Conservation (phyloP, 1,284 basidiomycete genomes). For the Austropuccinia psidii region DNA sequence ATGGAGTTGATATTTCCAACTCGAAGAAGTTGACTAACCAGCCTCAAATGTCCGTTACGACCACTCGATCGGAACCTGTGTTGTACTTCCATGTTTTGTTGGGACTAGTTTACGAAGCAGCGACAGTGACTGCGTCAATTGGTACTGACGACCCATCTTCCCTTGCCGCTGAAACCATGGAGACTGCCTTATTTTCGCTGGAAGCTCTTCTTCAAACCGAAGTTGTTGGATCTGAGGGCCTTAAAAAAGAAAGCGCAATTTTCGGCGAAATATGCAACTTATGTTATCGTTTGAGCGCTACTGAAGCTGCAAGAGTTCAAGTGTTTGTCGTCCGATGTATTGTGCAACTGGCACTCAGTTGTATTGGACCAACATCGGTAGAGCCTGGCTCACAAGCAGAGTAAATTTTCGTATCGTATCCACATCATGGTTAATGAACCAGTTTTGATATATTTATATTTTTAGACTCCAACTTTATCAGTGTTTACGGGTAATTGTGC, state of each 20-base stretch:
- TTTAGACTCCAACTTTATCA: slow-evolving; percentile 53
- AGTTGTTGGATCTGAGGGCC: slow-evolving; percentile 68
- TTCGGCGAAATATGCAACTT: slow-evolving; percentile 86
- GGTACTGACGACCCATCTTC: slow-evolving; percentile 52
- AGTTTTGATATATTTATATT: slow-evolving; percentile 39
- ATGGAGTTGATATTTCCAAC: slow-evolving; percentile 57
- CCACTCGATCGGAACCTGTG: slow-evolving; percentile 56
- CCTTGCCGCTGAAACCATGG: slow-evolving; percentile 44
- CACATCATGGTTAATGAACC: not conserved
- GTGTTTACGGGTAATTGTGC: slow-evolving; percentile 71
- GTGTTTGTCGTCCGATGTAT: slow-evolving; percentile 64
- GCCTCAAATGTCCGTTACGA: not conserved
- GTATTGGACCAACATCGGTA: slow-evolving; percentile 4
- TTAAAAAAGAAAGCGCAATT: slow-evolving; percentile 67
- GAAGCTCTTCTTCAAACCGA: slow-evolving; percentile 72
- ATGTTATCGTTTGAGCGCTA: slow-evolving; percentile 81
- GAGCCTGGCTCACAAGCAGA: slow-evolving; percentile 13
- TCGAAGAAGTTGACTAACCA: slow-evolving; percentile 41
- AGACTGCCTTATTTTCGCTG: slow-evolving; percentile 56
- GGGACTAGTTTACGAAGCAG: slow-evolving; percentile 82
- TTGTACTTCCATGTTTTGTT: slow-evolving; percentile 82
- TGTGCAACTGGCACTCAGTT: slow-evolving; percentile 18
- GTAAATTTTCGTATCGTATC: not conserved
- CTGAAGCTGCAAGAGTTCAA: slow-evolving; percentile 67
- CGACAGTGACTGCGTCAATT: slow-evolving; percentile 53